phyloP scores from a whole-genome alignment of 257 asterid genomes.

The Fraxinus quadrangulata region DNA sequence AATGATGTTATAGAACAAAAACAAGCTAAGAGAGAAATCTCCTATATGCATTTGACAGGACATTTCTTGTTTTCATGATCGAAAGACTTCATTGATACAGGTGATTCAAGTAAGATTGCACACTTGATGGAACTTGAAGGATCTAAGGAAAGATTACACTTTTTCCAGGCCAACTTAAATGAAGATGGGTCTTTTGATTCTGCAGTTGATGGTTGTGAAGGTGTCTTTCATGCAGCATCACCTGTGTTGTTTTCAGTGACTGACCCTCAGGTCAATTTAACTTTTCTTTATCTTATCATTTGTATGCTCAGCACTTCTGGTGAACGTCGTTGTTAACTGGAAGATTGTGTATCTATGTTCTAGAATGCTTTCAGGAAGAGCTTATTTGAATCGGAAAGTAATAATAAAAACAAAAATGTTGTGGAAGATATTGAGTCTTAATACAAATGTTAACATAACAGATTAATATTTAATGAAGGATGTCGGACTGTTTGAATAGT shows the following conservation, averaged over 20 bases:
- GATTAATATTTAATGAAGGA: too few relatives aligned
- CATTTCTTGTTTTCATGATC: background rate
- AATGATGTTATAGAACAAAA: too few relatives aligned
- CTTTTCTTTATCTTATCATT: background rate
- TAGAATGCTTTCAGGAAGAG: too few relatives aligned
- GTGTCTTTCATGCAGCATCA: constrained; percentile 60
- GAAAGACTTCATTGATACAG: constrained; percentile 17
- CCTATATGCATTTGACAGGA: too few relatives aligned
- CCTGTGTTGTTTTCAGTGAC: constrained; percentile 30
- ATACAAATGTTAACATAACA: too few relatives aligned
- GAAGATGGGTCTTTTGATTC: constrained; percentile 55
- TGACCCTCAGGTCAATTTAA: constrained; percentile 40
- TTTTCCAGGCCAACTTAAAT: constrained; percentile 42
- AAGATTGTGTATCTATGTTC: too few relatives aligned
- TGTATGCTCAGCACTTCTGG: background rate
- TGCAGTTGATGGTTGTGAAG: constrained; percentile 48
- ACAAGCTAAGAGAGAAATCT: too few relatives aligned
- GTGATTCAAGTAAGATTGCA: constrained; percentile 37
- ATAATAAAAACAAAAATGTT: too few relatives aligned
- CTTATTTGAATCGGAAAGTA: too few relatives aligned
- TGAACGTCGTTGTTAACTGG: background rate
- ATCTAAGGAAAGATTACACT: constrained; percentile 49
- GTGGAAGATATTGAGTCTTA: background rate
- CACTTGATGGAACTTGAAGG: constrained; percentile 51
- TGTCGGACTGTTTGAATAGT: background rate